Percentiles rank a stretch among this genome's conserved stretches.
phyloP scores from a whole-genome alignment of 352 stramenopile species.

The Phytophthora pinifolia region DNA sequence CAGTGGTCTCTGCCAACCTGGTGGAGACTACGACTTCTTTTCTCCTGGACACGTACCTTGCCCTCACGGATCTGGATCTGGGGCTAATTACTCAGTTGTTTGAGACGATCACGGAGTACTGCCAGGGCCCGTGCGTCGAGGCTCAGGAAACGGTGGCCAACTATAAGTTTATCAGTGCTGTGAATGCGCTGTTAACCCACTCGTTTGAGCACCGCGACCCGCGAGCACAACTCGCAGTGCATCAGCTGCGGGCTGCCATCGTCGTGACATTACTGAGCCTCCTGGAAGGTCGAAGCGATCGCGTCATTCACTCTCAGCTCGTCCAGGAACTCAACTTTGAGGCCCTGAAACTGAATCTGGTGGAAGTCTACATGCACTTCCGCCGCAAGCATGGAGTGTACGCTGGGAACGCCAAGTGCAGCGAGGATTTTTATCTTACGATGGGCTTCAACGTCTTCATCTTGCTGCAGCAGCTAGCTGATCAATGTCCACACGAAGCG shows the following conservation, averaged over 20 bases:
- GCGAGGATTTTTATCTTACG: slow-evolving; percentile 59
- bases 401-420: slow-evolving; percentile 59
- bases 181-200: slow-evolving; percentile 69
- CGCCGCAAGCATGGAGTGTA: slow-evolving; percentile 38
- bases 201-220: slow-evolving; percentile 41
- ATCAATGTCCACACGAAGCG: slow-evolving; percentile 39
- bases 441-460: slow-evolving; percentile 86
- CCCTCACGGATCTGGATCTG: slow-evolving; percentile 50
- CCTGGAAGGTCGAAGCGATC: slow-evolving; percentile 61
- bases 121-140: slow-evolving; percentile 72
- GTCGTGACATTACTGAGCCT: slow-evolving; percentile 66
- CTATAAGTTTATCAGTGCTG: slow-evolving; percentile 75
- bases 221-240: slow-evolving; percentile 16
- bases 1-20: slow-evolving; percentile 41
- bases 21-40: slow-evolving; percentile 70
- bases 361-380: slow-evolving; percentile 63
- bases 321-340: slow-evolving; percentile 78
- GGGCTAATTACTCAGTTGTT: slow-evolving; percentile 69
- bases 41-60: slow-evolving; percentile 61
- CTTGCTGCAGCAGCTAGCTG: slow-evolving; percentile 63
- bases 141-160: slow-evolving; percentile 72
- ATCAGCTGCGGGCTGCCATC: slow-evolving; percentile 50
- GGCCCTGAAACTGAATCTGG: slow-evolving; percentile 57
- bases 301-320: slow-evolving; percentile 59
- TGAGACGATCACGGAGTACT: slow-evolving; percentile 78